Base-by-base conservation (phyloP, 805 yeast species). In the Vanderwaltozyma tropicalis region DNA sequence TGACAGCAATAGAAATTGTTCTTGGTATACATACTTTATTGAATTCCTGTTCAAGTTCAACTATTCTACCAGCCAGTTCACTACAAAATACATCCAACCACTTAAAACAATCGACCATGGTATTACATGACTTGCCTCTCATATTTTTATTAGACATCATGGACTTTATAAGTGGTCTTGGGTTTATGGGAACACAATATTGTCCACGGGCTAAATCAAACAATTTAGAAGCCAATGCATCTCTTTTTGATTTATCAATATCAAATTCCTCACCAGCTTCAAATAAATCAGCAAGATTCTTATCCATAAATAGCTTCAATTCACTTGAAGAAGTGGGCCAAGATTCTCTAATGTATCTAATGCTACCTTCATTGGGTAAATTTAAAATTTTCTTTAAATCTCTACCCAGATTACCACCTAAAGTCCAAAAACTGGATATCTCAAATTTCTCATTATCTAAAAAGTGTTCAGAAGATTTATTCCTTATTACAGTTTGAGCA, bases 71-170 rank as follows among this genome's bases (percentile, higher is more conserved):
- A 21, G 72, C 62, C 22, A 89, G 59, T 49, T 89, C 98, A 0
- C 87, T 88, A 2, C 82, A 70, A 62, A 79, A 88, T 0, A 89
- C 94, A 28, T 69, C 74, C 7, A 89, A 61, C 98, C 98, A 89
- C 16, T 75, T 77, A 4, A 64, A 45, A 17, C 83, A 73, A 47
- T 84, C 95, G 2, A 62, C 63, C 6, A 68, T 43, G 2, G 67
- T 66, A 3, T 57, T 59, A 2, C 88, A 76, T 0, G 76, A 63
- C 10, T 66, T 65, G 0, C 74, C 71, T 34, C 78, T 60, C 57
- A 89, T 79, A 52, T 87, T 85, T 54, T 92, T 92, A 34, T 78
- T 78, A 0, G 96, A 80, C 61, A 78, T 78, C 97, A 92, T 89
- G 0, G 94, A 78, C 53, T 87, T 85, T 8, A 83, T 67, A 19